Evolutionary conservation across 306 rosid genomes (phyloP).

Genomic region (Ceratonia siliqua): DNA sequence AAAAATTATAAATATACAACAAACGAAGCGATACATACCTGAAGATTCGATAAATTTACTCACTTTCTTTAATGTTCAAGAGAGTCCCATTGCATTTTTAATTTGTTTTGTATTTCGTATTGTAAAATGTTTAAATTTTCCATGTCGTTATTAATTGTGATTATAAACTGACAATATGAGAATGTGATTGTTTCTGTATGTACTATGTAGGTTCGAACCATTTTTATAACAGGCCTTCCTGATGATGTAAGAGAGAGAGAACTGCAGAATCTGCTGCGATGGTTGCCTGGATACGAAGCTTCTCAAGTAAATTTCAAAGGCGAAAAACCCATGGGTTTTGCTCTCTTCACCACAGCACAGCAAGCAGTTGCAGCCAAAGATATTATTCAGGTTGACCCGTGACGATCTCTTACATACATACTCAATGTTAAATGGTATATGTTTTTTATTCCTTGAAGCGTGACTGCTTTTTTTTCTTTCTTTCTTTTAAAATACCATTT

Average conservation of each 20-base stretch:
- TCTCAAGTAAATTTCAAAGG: constrained; percentile 92
- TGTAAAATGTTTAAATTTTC: not conserved
- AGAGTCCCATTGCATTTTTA: too few relatives aligned
- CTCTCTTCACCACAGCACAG: constrained; percentile 72
- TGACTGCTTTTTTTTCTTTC: not conserved
- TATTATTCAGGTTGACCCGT: constrained; percentile 65
- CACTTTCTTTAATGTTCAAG: too few relatives aligned
- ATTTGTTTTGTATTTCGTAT: not conserved
- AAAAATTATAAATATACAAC: too few relatives aligned
- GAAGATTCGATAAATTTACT: not conserved
- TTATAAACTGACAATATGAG: not conserved
- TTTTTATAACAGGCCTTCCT: constrained; percentile 90
- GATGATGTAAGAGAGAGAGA: constrained; percentile 96
- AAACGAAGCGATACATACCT: not conserved
- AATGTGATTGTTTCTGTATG: not conserved
- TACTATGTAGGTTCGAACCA: constrained; percentile 83
- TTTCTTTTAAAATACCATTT: too few relatives aligned
- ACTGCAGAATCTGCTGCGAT: constrained; percentile 77
- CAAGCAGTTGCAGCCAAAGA: constrained; percentile 87
- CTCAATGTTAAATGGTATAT: not conserved
- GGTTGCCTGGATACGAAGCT: constrained; percentile 97
- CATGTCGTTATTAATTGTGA: not conserved
- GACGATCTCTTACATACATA: not conserved
- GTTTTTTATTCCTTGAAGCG: not conserved
- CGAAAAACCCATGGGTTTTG: constrained; percentile 98